Base-by-base conservation (phyloP, 306 rosid genomes). In the Myrica gale region DNA sequence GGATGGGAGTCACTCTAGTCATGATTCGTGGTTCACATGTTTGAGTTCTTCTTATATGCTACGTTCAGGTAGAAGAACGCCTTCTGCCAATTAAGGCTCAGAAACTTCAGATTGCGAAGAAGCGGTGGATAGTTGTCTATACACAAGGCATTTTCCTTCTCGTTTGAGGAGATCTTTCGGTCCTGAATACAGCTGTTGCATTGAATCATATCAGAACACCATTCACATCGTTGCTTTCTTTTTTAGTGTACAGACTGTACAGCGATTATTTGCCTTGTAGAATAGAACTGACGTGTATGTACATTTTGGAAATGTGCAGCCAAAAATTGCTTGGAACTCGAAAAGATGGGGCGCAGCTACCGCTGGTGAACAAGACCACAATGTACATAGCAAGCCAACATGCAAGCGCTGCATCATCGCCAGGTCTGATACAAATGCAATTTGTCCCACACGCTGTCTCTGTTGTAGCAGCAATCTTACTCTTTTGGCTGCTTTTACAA, bases 311-410 rank as follows among this genome's bases (percentile, higher is more conserved):
- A 71, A 70, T 48, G 81, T 72, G 74, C 93, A 94, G 98, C 74
- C 89, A 82, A 76, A 92, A 92, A 79, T 20, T 94, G 80, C 79
- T 94, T 87, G 96, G 89, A 82, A 86, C 83, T 43, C 75, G 86
- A 15, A 92, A 90, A 82, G 97, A 94, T 73, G 98, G 95, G 17
- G 89, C 83, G 12, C 32, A 7, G 32, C 89, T 94, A 71, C 98
- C 97, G 12, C 89, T 91, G 69, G 96, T 92, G 68, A 94, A 94
- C 77, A 84, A 88, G 83, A 91, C 96, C 41, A 90, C 90, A 94
- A 92, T 94, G 98, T 89, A 94, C 85, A 75, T 94, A 45, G 57
- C 78, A 54, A 82, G 77, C 79, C 81, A 39, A 11, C 84, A 82
- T n/a, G 76, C 85, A 7, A 61, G 82, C 1, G 55, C 68, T 57